Percentiles rank a stretch among this genome's conserved stretches.
Conservation (phyloP, 2,329 filamentous ascomycete genomes). For the Colletotrichum sublineola region DNA sequence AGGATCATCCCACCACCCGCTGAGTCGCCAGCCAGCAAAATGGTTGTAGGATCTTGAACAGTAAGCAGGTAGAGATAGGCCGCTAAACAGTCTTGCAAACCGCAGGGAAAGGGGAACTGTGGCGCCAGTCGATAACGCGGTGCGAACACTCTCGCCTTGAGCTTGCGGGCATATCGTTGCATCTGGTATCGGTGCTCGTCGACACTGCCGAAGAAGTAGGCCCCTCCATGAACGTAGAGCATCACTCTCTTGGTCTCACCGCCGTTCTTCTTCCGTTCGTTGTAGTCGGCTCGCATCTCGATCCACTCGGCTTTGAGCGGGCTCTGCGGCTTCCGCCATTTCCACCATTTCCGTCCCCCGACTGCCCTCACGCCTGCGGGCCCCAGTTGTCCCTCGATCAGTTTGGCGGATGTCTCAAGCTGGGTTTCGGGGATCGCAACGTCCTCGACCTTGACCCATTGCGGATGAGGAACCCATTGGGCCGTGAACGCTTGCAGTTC, state of each 20-base stretch:
- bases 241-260: conserved; percentile 81
- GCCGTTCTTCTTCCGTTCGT: conserved; percentile 74
- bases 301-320: conserved; percentile 91
- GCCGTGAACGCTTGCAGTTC: conserved; percentile 91
- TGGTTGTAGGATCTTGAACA: conserved; percentile 81
- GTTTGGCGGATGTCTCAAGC: conserved; percentile 74
- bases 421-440: conserved; percentile 74
- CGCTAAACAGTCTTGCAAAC: conserved; percentile 88
- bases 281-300: conserved; percentile 89
- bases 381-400: conserved; percentile 82
- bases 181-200: conserved; percentile 99
- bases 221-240: conserved; percentile 94
- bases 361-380: conserved; percentile 79
- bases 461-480: conserved; percentile 91
- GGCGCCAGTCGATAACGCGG: conserved; percentile 89
- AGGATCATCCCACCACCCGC: conserved; percentile 93
- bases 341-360: conserved; percentile 90
- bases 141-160: conserved; percentile 90
- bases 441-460: conserved; percentile 86
- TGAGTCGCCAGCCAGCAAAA: conserved; percentile 91
- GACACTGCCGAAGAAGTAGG: conserved; percentile 95
- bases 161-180: conserved; percentile 93
- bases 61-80: conserved; percentile 87
- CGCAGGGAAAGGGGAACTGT: conserved; percentile 96
- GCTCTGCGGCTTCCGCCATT: conserved; percentile 79